These are phyloP conservation scores for Nakaseomyces sp. DNA, from an alignment of 1,139 yeast genomes.

Conservation along the genomic window DNA sequence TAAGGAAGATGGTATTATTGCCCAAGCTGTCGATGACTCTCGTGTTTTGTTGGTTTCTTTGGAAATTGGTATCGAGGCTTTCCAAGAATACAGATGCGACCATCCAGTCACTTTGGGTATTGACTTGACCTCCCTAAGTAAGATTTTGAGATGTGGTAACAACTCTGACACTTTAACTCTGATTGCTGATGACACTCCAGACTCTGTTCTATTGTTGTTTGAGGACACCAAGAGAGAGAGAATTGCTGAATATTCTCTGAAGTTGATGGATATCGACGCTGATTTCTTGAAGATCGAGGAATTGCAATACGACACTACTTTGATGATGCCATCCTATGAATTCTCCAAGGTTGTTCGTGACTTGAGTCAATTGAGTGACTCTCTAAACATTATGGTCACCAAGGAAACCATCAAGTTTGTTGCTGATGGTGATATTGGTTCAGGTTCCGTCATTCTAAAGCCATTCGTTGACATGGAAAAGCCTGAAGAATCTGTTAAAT, in stretches of 20 bases:
- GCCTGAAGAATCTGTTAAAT: slow-evolving; percentile 64
- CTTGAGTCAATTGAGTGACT: slow-evolving; percentile 75
- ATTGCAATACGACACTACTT: slow-evolving; percentile 79
- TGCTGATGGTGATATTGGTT: slow-evolving; percentile 88
- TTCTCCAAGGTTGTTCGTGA: slow-evolving; percentile 88
- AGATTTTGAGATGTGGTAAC: slow-evolving; percentile 85
- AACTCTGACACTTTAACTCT: slow-evolving; percentile 81
- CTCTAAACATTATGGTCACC: slow-evolving; percentile 75
- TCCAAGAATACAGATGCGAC: slow-evolving; percentile 90
- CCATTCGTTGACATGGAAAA: slow-evolving; percentile 75
- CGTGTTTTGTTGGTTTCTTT: slow-evolving; percentile 88
- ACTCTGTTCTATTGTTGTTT: slow-evolving; percentile 68
- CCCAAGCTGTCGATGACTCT: slow-evolving; percentile 96
- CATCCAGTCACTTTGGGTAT: slow-evolving; percentile 87
- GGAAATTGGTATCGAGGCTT: slow-evolving; percentile 83
- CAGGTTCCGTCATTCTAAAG: slow-evolving; percentile 79
- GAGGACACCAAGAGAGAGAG: slow-evolving; percentile 89
- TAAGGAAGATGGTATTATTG: slow-evolving; percentile 87
- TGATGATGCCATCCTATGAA: slow-evolving; percentile 81
- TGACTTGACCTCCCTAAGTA: slow-evolving; percentile 76
- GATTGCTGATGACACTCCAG: slow-evolving; percentile 89
- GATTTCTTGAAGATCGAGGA: slow-evolving; percentile 92
- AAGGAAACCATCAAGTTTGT: slow-evolving; percentile 87
- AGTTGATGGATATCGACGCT: slow-evolving; percentile 93
- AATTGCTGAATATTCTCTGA: slow-evolving; percentile 83